A percentile compares a stretch with the other conserved stretches of the same genome.
phyloP scores from a whole-genome alignment of 306 rosid genomes.

The Castanea sativa region DNA sequence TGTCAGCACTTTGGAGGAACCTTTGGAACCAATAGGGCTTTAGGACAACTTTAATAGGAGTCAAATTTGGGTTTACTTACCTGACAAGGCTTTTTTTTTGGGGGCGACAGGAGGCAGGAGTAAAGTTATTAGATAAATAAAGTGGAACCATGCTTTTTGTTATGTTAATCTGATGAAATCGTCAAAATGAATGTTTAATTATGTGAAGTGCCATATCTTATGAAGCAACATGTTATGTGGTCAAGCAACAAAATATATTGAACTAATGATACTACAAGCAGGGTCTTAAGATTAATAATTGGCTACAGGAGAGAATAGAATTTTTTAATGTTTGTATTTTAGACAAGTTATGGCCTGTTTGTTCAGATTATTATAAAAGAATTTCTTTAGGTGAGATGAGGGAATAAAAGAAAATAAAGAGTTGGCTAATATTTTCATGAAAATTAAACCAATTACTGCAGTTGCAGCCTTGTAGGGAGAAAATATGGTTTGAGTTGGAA shows the following conservation, averaged over 20 bases:
- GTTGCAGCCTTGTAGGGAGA: background rate
- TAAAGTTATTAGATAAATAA: background rate
- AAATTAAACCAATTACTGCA: slow-evolving; percentile 1
- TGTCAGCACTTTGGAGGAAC: background rate
- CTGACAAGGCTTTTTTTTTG: too few species aligned
- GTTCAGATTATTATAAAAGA: background rate
- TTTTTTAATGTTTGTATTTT: background rate
- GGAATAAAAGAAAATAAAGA: background rate
- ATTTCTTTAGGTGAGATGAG: background rate
- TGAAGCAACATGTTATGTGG: background rate
- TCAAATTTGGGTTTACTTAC: too few species aligned
- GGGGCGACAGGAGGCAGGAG: too few species aligned
- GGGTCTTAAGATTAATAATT: background rate
- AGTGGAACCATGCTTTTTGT: background rate
- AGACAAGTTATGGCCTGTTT: background rate
- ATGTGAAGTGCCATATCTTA: background rate
- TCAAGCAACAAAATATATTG: background rate
- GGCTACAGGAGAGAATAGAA: background rate
- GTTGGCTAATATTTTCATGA: background rate
- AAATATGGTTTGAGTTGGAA: background rate
- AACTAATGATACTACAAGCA: background rate
- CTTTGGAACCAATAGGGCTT: background rate
- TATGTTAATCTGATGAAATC: background rate
- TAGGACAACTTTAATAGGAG: background rate
- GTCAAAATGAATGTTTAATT: background rate